phyloP scores from a whole-genome alignment of 2,329 filamentous ascomycete species.

The Alternaria infectoria region DNA sequence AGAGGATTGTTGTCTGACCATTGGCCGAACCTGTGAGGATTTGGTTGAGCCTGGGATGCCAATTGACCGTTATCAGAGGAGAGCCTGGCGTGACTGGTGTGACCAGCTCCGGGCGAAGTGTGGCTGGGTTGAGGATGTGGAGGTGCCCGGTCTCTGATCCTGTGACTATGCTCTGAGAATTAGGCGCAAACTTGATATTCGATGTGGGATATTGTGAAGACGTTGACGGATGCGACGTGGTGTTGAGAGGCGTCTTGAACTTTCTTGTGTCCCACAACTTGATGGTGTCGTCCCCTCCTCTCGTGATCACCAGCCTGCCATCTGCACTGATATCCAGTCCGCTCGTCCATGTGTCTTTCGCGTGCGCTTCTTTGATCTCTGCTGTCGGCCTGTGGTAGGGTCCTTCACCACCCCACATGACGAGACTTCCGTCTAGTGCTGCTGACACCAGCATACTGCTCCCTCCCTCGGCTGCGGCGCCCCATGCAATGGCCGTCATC shows the following conservation, averaged over 20 bases:
- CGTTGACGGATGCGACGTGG: slow-evolving; percentile 78
- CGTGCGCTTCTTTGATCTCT: slow-evolving; percentile 85
- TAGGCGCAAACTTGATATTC: slow-evolving; percentile 89
- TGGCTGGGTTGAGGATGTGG: slow-evolving; percentile 92
- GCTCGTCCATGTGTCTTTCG: slow-evolving; percentile 84
- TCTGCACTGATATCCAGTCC: slow-evolving; percentile 90
- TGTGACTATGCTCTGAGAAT: slow-evolving; percentile 82
- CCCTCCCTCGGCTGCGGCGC: slow-evolving; percentile 74
- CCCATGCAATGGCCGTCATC: slow-evolving; percentile 94
- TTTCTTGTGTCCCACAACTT: slow-evolving; percentile 98
- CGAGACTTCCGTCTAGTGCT: slow-evolving; percentile 85
- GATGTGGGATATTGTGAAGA: slow-evolving; percentile 82
- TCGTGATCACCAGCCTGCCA: slow-evolving; percentile 86
- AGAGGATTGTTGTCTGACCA: slow-evolving; percentile 86
- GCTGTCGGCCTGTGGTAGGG: slow-evolving; percentile 81
- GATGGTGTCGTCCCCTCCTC: slow-evolving; percentile 89
- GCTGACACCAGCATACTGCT: slow-evolving; percentile 80
- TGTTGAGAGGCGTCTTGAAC: slow-evolving; percentile 87
- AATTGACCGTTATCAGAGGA: slow-evolving; percentile 81
- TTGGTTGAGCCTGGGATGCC: slow-evolving; percentile 95
- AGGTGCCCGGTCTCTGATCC: slow-evolving; percentile 86
- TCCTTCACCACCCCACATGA: slow-evolving; percentile 91
- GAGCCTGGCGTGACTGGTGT: slow-evolving; percentile 88
- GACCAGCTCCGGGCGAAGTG: slow-evolving; percentile 80
- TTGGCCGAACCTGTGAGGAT: slow-evolving; percentile 94